Evolutionary conservation across 805 yeast species (phyloP), one percentile per base, ranked within the genome.

Genomic region (Dipodascus albidus): DNA sequence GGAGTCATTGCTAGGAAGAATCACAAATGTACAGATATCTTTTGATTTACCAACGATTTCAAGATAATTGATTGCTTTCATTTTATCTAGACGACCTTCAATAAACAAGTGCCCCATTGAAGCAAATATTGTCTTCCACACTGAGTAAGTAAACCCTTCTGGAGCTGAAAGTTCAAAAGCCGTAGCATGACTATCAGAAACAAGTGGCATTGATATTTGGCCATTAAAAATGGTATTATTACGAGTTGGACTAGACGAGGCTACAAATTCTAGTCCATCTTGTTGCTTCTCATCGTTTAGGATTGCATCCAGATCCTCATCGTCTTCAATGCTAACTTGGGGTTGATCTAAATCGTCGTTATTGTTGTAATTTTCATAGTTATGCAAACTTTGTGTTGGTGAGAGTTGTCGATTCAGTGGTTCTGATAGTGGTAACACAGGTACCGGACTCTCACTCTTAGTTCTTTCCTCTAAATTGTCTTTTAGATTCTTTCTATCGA

Each of bases 81-180:
- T 53, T 2, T 70, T 62, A 60, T 78, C 81, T 48, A 87, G 70
- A 53, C 88, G 72, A 2, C 95, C 95, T 55, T 79, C 82, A 48
- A 86, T 67, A 27, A 69, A 69, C 58, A 81, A 44, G n/a, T 63
- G 59, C n/a, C 52, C 50, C 14, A 48, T 49, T 17, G 57, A 22
- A 52, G 58, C 57, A n/a, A 63, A 38, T 8, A 57, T 49, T 3
- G 57, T 52, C n/a, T 53, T 51, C 69, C 69, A 66, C 20, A 53
- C 27, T 23, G 48, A 52, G 11, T 31, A 31, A 14, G 58, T 55
- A 19, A 51, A 51, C 49, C 57, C 33, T 56, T 53, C 53, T 68
- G 65, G 54, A 52, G 62, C 57, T 6, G 23, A 52, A 24, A 76
- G 61, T 52, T 71, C 70, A 49, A 68, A 68, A n/a, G 69, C 70